These are phyloP conservation scores for Ustilaginoidea virens DNA, from an alignment of 2,329 filamentous ascomycete species.

Conservation along the genomic window DNA sequence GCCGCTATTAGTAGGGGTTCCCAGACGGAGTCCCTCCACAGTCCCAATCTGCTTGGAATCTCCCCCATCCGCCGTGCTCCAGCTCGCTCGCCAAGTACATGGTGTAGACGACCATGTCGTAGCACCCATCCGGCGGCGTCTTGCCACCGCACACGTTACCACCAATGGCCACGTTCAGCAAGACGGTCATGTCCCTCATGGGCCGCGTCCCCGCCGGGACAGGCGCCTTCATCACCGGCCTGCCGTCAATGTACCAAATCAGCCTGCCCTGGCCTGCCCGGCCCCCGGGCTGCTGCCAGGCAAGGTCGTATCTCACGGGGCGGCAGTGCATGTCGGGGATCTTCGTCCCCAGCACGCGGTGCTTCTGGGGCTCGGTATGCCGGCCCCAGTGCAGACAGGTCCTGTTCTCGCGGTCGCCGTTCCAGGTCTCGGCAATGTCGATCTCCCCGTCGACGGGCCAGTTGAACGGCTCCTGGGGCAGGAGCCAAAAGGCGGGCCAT, in stretches of 20 bases:
- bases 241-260: constrained; percentile 44
- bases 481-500: constrained; percentile 47
- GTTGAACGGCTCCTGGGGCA: constrained; percentile 39
- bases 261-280: constrained; percentile 28
- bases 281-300: constrained; percentile 34
- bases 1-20: constrained; percentile 16
- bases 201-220: constrained; percentile 36
- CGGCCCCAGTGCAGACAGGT: constrained; percentile 45
- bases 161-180: constrained; percentile 48
- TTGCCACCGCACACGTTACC: constrained; percentile 40
- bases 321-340: constrained; percentile 31
- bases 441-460: constrained; percentile 46
- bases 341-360: constrained; percentile 35
- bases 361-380: constrained; percentile 38
- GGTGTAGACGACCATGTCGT: constrained; percentile 39
- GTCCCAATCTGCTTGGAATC: constrained; percentile 36
- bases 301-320: constrained; percentile 38
- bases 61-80: constrained; percentile 34
- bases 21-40: constrained; percentile 11
- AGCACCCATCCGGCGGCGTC: constrained; percentile 33
- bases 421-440: constrained; percentile 48
- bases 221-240: constrained; percentile 38
- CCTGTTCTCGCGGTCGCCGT: constrained; percentile 38
- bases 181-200: constrained; percentile 38
- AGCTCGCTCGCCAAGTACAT: constrained; percentile 37